These are phyloP conservation scores for Raffaelea deltoideospora DNA, from an alignment of 2,329 filamentous ascomycete species.

Conservation along the genomic window DNA sequence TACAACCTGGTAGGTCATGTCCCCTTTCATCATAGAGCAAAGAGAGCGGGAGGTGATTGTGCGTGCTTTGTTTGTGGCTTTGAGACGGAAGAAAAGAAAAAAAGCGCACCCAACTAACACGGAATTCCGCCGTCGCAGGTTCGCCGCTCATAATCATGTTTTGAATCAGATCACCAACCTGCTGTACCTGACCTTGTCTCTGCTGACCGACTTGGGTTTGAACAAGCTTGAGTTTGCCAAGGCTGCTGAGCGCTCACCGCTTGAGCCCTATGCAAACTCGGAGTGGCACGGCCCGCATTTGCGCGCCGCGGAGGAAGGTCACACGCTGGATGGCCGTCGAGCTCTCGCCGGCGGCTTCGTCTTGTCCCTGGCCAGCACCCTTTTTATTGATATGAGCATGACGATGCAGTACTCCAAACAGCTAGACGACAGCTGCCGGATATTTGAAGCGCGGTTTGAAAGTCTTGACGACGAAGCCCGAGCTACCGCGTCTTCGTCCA, in stretches of 20 bases:
- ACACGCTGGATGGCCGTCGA: conserved; percentile 22
- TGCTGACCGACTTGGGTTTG: conserved; percentile 11
- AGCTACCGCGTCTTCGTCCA: not conserved
- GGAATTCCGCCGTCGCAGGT: conserved; percentile 5
- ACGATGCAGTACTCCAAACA: conserved; percentile 26
- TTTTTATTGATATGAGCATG: conserved; percentile 15
- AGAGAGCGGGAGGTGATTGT: too few relatives aligned
- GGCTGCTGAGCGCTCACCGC: conserved; percentile 5
- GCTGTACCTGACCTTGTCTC: conserved; percentile 9
- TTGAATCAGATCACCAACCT: conserved; percentile 10
- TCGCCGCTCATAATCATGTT: conserved; percentile 7
- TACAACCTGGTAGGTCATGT: conserved; percentile 7
- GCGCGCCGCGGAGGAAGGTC: conserved; percentile 4
- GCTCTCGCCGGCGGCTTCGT: conserved; percentile 27
- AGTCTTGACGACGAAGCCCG: too few relatives aligned
- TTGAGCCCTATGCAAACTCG: conserved; percentile 5
- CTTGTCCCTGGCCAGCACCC: conserved; percentile 17
- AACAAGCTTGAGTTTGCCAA: conserved; percentile 7
- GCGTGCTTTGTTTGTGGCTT: not conserved
- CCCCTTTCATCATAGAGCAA: not conserved
- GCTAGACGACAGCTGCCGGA: conserved; percentile 8
- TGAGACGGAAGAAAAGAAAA: too few relatives aligned
- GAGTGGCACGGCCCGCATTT: conserved; percentile 5
- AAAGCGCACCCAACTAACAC: not conserved
- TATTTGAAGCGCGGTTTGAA: conserved; percentile 6